Conservation (phyloP, 75 land plant genomes). For the Selaginella moellendorffii region DNA sequence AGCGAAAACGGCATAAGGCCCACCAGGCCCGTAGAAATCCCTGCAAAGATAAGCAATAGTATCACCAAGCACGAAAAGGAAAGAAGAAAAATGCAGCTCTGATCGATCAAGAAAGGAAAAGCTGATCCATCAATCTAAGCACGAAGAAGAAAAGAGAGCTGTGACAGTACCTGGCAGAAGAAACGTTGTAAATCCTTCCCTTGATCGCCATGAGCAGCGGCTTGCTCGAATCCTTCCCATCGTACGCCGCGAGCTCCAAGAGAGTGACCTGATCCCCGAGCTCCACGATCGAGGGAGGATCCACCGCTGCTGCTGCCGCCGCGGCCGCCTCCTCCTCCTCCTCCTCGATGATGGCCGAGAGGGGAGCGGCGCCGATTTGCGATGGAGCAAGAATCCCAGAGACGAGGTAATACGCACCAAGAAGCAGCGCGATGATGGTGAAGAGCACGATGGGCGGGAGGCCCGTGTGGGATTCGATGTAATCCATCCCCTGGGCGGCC, state of each 20-base stretch:
- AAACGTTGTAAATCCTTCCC: not conserved
- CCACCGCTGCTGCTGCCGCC: too few species aligned
- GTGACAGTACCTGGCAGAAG: not conserved
- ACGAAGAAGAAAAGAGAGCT: too few species aligned
- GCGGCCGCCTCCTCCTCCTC: too few species aligned
- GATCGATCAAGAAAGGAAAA: too few species aligned
- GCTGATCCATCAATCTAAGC: too few species aligned
- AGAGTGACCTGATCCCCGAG: not conserved
- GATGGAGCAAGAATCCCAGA: conserved; percentile 6
- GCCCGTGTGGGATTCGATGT: not conserved
- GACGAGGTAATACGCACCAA: conserved; percentile 1
- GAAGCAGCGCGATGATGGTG: not conserved
- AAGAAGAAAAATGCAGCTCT: too few species aligned
- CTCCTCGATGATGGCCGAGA: not conserved
- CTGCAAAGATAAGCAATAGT: not conserved
- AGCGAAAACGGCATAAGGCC: not conserved
- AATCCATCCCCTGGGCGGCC: not conserved
- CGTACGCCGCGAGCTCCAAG: not conserved
- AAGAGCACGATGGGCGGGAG: not conserved
- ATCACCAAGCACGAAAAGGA: not conserved
- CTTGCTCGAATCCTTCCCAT: not conserved
- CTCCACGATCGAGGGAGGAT: not conserved
- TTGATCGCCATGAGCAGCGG: not conserved
- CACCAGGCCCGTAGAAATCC: not conserved
- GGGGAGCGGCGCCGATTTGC: not conserved